Evolutionary conservation across 1,139 yeast species (phyloP).

Genomic region (Sugiyamaella grinbergsii): DNA sequence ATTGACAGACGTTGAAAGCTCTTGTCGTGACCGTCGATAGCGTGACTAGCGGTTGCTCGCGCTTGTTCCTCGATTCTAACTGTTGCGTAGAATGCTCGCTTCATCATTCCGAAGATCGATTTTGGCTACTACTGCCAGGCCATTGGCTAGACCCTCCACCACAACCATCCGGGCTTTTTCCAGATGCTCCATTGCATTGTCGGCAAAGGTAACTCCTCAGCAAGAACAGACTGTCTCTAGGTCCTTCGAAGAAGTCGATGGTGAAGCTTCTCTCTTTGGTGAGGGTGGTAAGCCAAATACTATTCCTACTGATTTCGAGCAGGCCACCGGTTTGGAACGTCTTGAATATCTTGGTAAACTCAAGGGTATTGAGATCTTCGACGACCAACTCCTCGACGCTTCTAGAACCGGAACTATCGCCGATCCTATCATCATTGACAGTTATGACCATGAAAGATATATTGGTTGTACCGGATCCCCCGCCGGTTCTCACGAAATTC

Average conservation of each 20-base stretch:
- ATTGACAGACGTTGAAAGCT: too few relatives aligned
- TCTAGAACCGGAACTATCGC: slow-evolving; percentile 86
- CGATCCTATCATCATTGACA: slow-evolving; percentile 87
- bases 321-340: slow-evolving; percentile 98
- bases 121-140: slow-evolving; percentile 13
- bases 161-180: slow-evolving; percentile 11
- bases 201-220: slow-evolving; percentile 16
- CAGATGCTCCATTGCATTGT: slow-evolving; percentile 15
- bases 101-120: slow-evolving; percentile 17
- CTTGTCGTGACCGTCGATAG: too few relatives aligned
- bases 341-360: slow-evolving; percentile 89
- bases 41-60: neutral
- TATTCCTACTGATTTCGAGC: slow-evolving; percentile 91
- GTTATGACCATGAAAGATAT: slow-evolving; percentile 90
- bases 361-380: slow-evolving; percentile 96
- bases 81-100: slow-evolving; percentile 13
- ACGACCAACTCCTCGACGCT: slow-evolving; percentile 82
- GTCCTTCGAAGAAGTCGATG: slow-evolving; percentile 74
- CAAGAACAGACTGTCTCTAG: slow-evolving; percentile 27
- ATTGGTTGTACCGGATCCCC: slow-evolving; percentile 98
- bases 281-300: slow-evolving; percentile 83
- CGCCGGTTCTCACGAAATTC: slow-evolving; percentile 85
- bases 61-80: neutral
- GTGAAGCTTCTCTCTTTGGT: slow-evolving; percentile 81
- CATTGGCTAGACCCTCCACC: slow-evolving; percentile 4